A percentile compares a stretch with the other conserved stretches of the same genome.
Evolutionary conservation across 345 rosid species (phyloP).

Genomic region (Conringia planisiliqua): DNA sequence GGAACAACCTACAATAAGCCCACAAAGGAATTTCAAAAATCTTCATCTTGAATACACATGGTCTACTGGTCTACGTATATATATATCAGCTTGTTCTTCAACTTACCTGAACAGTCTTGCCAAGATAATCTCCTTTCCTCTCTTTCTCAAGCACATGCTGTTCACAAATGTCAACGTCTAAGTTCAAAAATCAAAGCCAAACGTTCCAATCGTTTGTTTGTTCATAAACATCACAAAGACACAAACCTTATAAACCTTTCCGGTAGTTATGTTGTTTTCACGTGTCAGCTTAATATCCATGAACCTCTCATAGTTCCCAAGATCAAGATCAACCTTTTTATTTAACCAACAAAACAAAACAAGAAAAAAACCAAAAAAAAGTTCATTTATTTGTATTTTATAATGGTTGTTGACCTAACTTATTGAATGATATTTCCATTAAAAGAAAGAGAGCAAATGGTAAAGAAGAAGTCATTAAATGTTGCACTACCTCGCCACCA

Average conservation of each 20-base stretch:
- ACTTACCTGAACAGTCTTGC: slow-evolving; percentile 91
- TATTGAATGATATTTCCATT: not conserved
- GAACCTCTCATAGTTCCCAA: slow-evolving; percentile 97
- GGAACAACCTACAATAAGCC: slow-evolving; percentile 71
- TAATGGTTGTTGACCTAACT: slow-evolving; percentile 1
- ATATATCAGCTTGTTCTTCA: not conserved
- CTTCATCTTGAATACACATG: slow-evolving; percentile 6
- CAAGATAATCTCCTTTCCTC: slow-evolving; percentile 94
- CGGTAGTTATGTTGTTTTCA: slow-evolving; percentile 90
- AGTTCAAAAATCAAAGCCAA: not conserved
- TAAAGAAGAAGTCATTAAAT: not conserved
- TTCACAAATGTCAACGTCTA: not conserved
- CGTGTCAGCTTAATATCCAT: slow-evolving; percentile 78
- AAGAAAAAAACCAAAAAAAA: not conserved
- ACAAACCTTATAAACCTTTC: slow-evolving; percentile 86
- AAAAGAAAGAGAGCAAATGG: not conserved
- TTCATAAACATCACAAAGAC: not conserved
- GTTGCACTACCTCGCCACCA: slow-evolving; percentile 70
- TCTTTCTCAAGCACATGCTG: slow-evolving; percentile 89
- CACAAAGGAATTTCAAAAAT: not conserved
- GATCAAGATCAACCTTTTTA: slow-evolving; percentile 95
- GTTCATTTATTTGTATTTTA: not conserved
- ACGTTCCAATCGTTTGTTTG: not conserved
- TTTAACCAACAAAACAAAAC: not conserved
- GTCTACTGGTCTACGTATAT: not conserved